phyloP scores from a whole-genome alignment of 805 yeast genomes.

The Monosporozyma siamensis region DNA sequence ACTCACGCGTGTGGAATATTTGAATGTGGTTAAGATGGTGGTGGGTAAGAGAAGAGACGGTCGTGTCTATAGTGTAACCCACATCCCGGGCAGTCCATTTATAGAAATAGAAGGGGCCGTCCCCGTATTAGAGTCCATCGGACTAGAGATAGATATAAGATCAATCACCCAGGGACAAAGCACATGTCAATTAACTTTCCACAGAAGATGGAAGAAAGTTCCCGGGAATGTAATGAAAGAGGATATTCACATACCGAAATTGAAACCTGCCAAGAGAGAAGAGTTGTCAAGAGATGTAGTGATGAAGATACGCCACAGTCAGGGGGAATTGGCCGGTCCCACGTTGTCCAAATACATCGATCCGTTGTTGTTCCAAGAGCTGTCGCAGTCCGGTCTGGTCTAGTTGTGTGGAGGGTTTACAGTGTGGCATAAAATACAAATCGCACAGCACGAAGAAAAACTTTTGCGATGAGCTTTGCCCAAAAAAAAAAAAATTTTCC shows the following conservation, averaged over 20 bases:
- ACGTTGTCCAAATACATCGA: constrained; percentile 57
- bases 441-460: constrained; percentile 1
- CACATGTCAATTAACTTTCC: constrained; percentile 49
- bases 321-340: constrained; percentile 44
- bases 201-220: constrained; percentile 55
- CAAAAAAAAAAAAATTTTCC: constrained; percentile 2
- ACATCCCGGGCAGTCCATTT: constrained; percentile 68
- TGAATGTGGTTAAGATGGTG: constrained; percentile 39
- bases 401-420: background rate
- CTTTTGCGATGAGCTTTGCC: constrained; percentile 6
- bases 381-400: constrained; percentile 42
- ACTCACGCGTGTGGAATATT: constrained; percentile 42
- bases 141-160: constrained; percentile 79
- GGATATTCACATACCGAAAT: constrained; percentile 50
- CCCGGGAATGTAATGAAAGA: constrained; percentile 89
- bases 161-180: constrained; percentile 73
- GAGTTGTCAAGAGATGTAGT: constrained; percentile 83
- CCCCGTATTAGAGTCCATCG: constrained; percentile 87
- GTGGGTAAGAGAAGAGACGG: constrained; percentile 66
- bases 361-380: constrained; percentile 42
- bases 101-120: constrained; percentile 51
- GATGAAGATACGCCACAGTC: constrained; percentile 78
- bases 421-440: background rate
- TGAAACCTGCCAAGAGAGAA: constrained; percentile 62
- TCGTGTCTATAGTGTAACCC: no score